These are phyloP conservation scores for Fusarium anguioides DNA, from an alignment of 2,329 filamentous ascomycete genomes.

Conservation along the genomic window DNA sequence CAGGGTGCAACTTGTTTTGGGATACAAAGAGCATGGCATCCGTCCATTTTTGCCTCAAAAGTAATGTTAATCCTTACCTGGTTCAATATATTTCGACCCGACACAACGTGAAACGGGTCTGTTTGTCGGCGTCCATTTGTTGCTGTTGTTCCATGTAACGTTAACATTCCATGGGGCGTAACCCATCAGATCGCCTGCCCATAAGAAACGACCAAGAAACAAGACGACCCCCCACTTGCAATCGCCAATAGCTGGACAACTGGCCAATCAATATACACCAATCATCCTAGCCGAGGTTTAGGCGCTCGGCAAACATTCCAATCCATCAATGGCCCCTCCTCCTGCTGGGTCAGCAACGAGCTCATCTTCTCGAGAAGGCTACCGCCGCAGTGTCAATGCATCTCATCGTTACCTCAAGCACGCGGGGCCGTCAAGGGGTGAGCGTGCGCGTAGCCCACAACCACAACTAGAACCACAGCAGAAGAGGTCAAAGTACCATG, in stretches of 20 bases:
- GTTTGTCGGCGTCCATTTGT: conserved; percentile 12
- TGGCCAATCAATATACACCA: conserved; percentile 36
- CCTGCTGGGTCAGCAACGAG: conserved; percentile 40
- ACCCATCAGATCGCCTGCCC: conserved; percentile 20
- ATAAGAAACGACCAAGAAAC: conserved; percentile 26
- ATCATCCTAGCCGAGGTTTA: conserved; percentile 40
- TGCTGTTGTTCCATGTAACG: conserved; percentile 43
- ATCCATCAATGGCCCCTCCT: conserved; percentile 42
- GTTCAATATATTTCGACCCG: conserved; percentile 19
- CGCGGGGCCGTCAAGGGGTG: conserved; percentile 39
- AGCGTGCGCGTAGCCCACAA: not conserved
- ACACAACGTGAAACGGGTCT: conserved; percentile 36
- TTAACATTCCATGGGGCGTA: conserved; percentile 43
- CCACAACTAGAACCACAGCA: conserved; percentile 13
- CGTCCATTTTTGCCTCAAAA: conserved; percentile 29
- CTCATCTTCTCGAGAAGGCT: conserved; percentile 38
- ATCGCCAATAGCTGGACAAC: not conserved
- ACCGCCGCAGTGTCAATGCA: conserved; percentile 38
- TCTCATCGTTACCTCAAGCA: conserved; percentile 48
- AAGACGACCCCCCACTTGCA: conserved; percentile 22
- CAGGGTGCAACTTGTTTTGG: conserved; percentile 11
- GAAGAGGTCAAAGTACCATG: conserved; percentile 42
- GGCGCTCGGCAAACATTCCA: conserved; percentile 28
- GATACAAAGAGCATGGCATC: conserved; percentile 37
- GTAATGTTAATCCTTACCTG: conserved; percentile 39